Evolutionary conservation across 2,329 filamentous ascomycete genomes (phyloP).

Genomic region (Sporothrix mexicana): DNA sequence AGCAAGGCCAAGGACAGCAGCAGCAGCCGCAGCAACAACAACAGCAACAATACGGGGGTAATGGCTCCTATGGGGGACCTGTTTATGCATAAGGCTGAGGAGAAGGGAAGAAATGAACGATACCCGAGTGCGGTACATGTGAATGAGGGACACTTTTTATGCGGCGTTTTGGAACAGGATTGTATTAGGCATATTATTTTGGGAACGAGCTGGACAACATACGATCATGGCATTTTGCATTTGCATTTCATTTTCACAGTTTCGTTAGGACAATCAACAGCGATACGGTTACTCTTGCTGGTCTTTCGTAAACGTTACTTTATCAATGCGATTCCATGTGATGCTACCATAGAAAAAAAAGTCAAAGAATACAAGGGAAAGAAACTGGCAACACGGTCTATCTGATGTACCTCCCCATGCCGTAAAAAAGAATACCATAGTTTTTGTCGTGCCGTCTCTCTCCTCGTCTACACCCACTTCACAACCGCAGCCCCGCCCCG

Average conservation of each 20-base stretch:
- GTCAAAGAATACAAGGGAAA: too few relatives aligned
- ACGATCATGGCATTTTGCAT: slow-evolving; percentile 9
- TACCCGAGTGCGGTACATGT: neutral
- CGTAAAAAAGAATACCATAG: neutral
- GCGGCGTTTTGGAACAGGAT: slow-evolving; percentile 13
- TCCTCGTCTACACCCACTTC: slow-evolving; percentile 55
- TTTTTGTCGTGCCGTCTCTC: neutral
- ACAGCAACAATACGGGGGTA: slow-evolving; percentile 9
- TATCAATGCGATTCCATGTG: neutral
- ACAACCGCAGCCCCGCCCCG: slow-evolving; percentile 69
- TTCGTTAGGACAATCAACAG: slow-evolving; percentile 2
- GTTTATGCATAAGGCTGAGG: slow-evolving; percentile 27
- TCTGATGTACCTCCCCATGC: neutral
- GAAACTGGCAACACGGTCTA: neutral
- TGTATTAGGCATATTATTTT: neutral
- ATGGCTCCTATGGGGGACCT: neutral
- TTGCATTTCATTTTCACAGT: neutral
- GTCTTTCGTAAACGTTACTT: neutral
- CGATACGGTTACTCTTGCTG: too few relatives aligned
- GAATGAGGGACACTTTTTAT: neutral
- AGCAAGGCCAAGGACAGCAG: slow-evolving; percentile 9
- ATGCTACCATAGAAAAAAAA: neutral
- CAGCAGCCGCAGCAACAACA: slow-evolving; percentile 20
- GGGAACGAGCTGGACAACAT: slow-evolving; percentile 2
- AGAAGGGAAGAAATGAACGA: neutral